These are phyloP conservation scores for Grosmannia penicillata DNA, from an alignment of 2,329 filamentous ascomycete species.

Conservation along the genomic window DNA sequence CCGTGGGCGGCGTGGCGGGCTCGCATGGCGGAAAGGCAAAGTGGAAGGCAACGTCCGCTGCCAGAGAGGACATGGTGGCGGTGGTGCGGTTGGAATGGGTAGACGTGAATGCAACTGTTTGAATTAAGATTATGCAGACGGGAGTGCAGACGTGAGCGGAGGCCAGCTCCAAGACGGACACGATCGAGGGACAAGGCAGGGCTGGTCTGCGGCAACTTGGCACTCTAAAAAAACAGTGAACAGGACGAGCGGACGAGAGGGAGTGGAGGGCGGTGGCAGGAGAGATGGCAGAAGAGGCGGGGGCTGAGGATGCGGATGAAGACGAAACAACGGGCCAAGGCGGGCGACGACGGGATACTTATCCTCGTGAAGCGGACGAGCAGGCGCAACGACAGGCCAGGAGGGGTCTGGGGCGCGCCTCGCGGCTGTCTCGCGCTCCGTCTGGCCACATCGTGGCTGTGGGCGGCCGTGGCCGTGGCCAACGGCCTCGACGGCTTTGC, in stretches of 20 bases:
- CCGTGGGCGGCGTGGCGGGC: constrained; percentile 30
- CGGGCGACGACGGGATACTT: constrained; percentile 8
- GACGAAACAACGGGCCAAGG: neutral
- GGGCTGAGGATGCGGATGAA: neutral
- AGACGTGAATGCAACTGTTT: constrained; percentile 1
- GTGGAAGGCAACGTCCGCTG: constrained; percentile 47
- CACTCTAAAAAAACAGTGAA: neutral
- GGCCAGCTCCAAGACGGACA: constrained; percentile 14
- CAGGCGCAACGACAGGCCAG: constrained; percentile 8
- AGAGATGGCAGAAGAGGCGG: neutral
- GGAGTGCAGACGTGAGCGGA: constrained; percentile 10
- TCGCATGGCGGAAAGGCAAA: constrained; percentile 42
- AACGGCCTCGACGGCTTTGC: constrained; percentile 6
- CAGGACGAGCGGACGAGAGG: constrained; percentile 2
- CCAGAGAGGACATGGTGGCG: constrained; percentile 30
- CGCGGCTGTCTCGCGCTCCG: neutral
- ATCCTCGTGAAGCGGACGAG: constrained; percentile 8
- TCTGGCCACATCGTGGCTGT: neutral
- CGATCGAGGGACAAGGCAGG: constrained; percentile 12
- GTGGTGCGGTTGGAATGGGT: neutral
- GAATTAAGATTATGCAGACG: constrained; percentile 15
- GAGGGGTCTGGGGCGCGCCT: neutral
- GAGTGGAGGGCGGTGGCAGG: neutral
- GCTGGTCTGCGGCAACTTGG: constrained; percentile 1
- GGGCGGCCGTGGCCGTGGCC: constrained; percentile 4